Percentiles rank a stretch among this genome's conserved stretches.
Conservation (phyloP, 1,139 yeast species). For the Hanseniaspora uvarum region DNA sequence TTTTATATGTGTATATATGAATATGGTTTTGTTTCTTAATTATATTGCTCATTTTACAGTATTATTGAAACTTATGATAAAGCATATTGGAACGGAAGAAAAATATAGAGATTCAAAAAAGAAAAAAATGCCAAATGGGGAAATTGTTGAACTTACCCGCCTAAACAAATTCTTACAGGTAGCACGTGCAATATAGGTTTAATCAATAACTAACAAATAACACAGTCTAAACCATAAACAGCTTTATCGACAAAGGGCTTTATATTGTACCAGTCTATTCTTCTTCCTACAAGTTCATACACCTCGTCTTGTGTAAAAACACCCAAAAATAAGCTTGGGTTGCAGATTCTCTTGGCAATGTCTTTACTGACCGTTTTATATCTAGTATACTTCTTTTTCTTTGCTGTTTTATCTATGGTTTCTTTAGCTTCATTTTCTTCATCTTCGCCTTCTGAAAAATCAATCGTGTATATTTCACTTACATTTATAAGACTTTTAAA, state of each 20-base stretch:
- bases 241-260: constrained; percentile 78
- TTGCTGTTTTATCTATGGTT: background rate
- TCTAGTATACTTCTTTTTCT: constrained; percentile 9
- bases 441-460: constrained; percentile 47
- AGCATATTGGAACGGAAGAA: background rate
- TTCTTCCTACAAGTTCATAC: constrained; percentile 77
- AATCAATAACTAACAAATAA: constrained; percentile 31
- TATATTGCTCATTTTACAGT: too few relatives aligned
- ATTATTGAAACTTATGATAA: background rate
- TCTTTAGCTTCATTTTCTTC: background rate
- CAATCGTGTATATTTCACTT: constrained; percentile 71
- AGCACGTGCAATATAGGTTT: too few relatives aligned
- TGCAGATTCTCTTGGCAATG: constrained; percentile 73
- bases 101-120: background rate
- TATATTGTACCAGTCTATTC: constrained; percentile 76
- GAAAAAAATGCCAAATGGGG: background rate
- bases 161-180: too few relatives aligned
- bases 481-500: constrained; percentile 75
- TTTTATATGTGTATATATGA: background rate
- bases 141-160: background rate
- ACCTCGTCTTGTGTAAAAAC: constrained; percentile 87
- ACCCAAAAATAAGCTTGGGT: constrained; percentile 77
- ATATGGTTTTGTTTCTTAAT: background rate
- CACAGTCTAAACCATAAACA: constrained; percentile 84
- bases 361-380: constrained; percentile 39